phyloP scores from a whole-genome alignment of 805 yeast genomes.

The Metschnikowia borealis region DNA sequence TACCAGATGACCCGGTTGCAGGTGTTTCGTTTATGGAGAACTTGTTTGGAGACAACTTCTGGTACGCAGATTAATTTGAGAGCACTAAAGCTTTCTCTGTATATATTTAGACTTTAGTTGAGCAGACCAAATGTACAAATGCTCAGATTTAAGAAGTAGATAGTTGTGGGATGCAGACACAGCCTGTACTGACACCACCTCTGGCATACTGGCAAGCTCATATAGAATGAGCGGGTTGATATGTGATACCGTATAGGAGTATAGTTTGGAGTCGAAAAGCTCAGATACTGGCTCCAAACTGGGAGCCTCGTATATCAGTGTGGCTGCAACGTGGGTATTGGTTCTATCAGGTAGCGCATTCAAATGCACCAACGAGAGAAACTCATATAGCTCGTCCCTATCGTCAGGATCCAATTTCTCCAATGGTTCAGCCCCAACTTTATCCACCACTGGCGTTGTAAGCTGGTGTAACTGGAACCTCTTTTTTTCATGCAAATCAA shows the following conservation, averaged over 20 bases:
- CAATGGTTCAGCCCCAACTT: no score
- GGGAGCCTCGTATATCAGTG: slow-evolving; percentile 11
- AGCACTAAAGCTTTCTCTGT: not conserved
- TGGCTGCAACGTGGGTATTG: slow-evolving; percentile 11
- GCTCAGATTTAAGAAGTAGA: not conserved
- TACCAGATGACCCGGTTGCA: slow-evolving; percentile 3
- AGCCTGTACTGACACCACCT: slow-evolving; percentile 9
- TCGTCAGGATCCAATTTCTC: not conserved
- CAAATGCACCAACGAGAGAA: slow-evolving; percentile 13
- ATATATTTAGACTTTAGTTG: not conserved
- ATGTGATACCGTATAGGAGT: not conserved
- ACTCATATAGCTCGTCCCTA: slow-evolving; percentile 12
- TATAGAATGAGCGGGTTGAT: slow-evolving; percentile 7
- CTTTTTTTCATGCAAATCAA: not conserved
- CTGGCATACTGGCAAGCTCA: slow-evolving; percentile 2
- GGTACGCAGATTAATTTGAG: not conserved
- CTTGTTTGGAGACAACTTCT: slow-evolving; percentile 5
- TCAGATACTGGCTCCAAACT: not conserved
- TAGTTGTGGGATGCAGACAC: slow-evolving; percentile 1
- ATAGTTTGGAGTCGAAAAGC: not conserved
- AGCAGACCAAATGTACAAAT: slow-evolving; percentile 3
- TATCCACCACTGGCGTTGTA: not conserved
- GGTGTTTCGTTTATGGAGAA: slow-evolving; percentile 13
- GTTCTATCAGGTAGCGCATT: slow-evolving; percentile 12
- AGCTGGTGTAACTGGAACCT: no score